Evolutionary conservation across 2,329 filamentous ascomycete species (phyloP), one percentile per base, ranked within the genome.

Genomic region (Cladophialophora exuberans): DNA sequence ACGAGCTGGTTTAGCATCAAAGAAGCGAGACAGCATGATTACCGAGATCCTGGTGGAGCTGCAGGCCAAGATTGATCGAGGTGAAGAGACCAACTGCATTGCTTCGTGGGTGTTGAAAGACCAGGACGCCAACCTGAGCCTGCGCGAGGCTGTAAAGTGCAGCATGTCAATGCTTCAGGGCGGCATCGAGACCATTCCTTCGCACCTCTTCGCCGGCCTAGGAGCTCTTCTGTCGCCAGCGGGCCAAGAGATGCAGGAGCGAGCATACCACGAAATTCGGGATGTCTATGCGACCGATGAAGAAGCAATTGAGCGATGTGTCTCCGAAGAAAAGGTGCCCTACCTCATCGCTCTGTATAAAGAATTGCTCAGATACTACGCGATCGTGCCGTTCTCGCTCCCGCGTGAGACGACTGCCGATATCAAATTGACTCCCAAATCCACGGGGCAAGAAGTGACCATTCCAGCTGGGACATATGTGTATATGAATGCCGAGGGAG

Each of bases 111-210:
- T 9, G 30, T 26, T 25, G 22, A 4, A 13, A 10, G 13, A n/a
- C n/a, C 28, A 45, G 22, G 36, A 50, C 17, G 23, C 39, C 18
- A 26, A 38, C n/a, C 22, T 53, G 17, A 26, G 22, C 3, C 4
- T 22, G 30, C 18, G 46, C 11, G 20, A 30, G 30, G 5, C 36
- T 26, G 17, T 23, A 4, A 13, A 10, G 13, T n/a, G n/a, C 28
- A 45, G 22, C 44, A 50, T 18, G 23, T 42, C 18, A 26, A 38
- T 55, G 10, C 36, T 55, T 10, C 52, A 55, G 31, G 52, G 44
- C 5, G 45, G 36, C 9, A 23, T 31, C 6, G 52, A 55, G 10
- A 55, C 52, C 3, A 46, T 55, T 6, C 20, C 43, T 3, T 26
- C 36, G 3, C 25, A 13, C 2, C 13, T 47, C 18, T 44, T 31